Conservation (phyloP, 495 filamentous ascomycete species). For the Hypoxylon fuscum region DNA sequence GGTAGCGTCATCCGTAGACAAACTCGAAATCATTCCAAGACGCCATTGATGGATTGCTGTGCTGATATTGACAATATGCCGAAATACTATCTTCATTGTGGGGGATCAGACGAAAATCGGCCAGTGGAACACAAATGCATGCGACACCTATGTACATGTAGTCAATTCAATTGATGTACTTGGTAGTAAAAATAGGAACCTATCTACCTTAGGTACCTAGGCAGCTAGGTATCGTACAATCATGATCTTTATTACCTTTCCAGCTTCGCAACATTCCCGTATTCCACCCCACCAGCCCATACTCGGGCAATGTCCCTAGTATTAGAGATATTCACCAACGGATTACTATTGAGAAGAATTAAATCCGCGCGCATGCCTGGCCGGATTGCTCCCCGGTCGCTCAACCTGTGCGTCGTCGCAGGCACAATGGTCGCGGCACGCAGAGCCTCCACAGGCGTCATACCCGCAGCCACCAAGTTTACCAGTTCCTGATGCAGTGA, state of each 20-base stretch:
- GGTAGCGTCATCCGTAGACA: too few species aligned
- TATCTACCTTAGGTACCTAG: too few species aligned
- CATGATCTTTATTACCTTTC: not conserved
- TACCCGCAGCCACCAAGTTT: constrained; percentile 31
- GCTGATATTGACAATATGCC: too few species aligned
- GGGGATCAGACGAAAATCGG: too few species aligned
- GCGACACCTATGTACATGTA: too few species aligned
- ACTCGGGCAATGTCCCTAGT: constrained; percentile 45
- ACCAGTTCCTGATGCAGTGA: constrained; percentile 42
- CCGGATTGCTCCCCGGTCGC: constrained; percentile 49
- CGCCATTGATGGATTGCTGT: too few species aligned
- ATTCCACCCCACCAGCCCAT: constrained; percentile 51
- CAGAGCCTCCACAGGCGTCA: constrained; percentile 42
- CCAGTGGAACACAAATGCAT: too few species aligned
- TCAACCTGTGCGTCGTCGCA: constrained; percentile 19
- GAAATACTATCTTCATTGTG: too few species aligned
- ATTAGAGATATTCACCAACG: constrained; percentile 49
- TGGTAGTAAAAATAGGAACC: too few species aligned
- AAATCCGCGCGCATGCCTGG: constrained; percentile 52
- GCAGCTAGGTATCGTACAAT: too few species aligned
- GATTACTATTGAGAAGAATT: constrained; percentile 51
- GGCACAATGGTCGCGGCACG: constrained; percentile 37
- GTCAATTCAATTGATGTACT: too few species aligned
- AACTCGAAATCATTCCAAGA: too few species aligned
- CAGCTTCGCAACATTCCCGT: constrained; percentile 21